Percentiles rank a stretch among this genome's conserved stretches.
Conservation (phyloP, 495 filamentous ascomycete species). For the Aspergillus biplanus region DNA sequence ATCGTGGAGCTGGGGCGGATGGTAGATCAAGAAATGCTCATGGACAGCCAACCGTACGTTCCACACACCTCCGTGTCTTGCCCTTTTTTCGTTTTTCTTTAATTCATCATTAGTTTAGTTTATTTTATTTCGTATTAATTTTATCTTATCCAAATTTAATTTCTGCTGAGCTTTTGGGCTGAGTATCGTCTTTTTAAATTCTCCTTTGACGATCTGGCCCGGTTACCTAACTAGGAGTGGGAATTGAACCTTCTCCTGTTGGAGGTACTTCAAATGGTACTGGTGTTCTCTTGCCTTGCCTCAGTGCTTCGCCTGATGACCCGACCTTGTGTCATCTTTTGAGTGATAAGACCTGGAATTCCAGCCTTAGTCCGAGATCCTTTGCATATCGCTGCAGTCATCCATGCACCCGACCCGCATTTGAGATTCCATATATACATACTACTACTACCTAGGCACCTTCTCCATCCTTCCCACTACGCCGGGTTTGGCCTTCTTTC, state of each 20-base stretch:
- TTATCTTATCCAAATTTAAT: conserved; percentile 16
- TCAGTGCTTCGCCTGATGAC: conserved; percentile 27
- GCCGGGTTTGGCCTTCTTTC: background rate
- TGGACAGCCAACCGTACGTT: conserved; percentile 12
- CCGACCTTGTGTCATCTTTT: conserved; percentile 31
- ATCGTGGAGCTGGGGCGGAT: conserved; percentile 48
- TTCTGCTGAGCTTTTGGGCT: background rate
- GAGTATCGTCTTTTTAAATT: conserved; percentile 9
- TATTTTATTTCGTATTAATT: conserved; percentile 12
- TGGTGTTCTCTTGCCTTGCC: conserved; percentile 28
- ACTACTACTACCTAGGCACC: background rate
- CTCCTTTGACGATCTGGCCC: conserved; percentile 19
- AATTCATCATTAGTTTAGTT: conserved; percentile 15
- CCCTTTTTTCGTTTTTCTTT: conserved; percentile 19
- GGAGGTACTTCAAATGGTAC: conserved; percentile 13
- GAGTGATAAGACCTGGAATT: conserved; percentile 25
- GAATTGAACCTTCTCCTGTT: conserved; percentile 7
- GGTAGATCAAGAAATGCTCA: conserved; percentile 38
- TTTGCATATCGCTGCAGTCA: conserved; percentile 30
- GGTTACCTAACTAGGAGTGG: conserved; percentile 12
- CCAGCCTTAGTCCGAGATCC: conserved; percentile 25
- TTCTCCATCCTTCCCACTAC: conserved; percentile 15
- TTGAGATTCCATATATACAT: conserved; percentile 29
- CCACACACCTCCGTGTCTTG: conserved; percentile 21
- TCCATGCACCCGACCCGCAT: conserved; percentile 26